Evolutionary conservation across 345 rosid genomes (phyloP), one percentile per base, ranked within the genome.

Genomic region (Clarkia xantiana): DNA sequence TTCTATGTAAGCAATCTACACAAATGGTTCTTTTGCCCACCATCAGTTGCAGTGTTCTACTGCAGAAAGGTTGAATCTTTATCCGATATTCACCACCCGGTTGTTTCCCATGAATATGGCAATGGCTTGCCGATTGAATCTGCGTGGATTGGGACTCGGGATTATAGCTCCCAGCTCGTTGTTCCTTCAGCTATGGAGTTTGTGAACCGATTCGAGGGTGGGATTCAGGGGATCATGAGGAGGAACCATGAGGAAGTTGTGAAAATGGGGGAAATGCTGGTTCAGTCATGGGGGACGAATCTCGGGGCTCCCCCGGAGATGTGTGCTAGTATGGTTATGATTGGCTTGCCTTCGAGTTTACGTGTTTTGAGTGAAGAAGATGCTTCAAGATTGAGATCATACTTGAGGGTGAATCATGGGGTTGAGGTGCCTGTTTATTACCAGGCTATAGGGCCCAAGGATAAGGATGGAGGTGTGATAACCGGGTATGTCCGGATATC

Each of bases 21-120:
- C 25, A 91, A 91, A 46, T 91, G 98, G 98, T 82, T 86, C 48
- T 91, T 91, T 57, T 84, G 94, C 11, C 98, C 96, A 0, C 98
- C 98, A 12, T 72, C 96, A 0, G 94, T 80, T 3, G 94, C 98
- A 0, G 82, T 91, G 72, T 69, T 86, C 78, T 78, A 91, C 49
- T 84, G 89, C 55, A 80, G 54, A 60, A 84, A 58, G 17, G 62
- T 79, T 0, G 17, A 22, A 2, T 29, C 42, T 1, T 61, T 43
- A 8, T 59, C 17, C 29, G 82, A 83, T 58, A 58, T 83, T 71
- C 97, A 86, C 65, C 97, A 90, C 39, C 96, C 94, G 0, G 97
- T 90, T 17, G 98, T 84, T 52, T 84, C 96, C 8, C 71, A 80
- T 20, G 96, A 80, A 71, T 84, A 84, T 18, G 95, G 98, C 1